Conservation (phyloP, 2,329 filamentous ascomycete species). For the Colletotrichum echinochloae region DNA sequence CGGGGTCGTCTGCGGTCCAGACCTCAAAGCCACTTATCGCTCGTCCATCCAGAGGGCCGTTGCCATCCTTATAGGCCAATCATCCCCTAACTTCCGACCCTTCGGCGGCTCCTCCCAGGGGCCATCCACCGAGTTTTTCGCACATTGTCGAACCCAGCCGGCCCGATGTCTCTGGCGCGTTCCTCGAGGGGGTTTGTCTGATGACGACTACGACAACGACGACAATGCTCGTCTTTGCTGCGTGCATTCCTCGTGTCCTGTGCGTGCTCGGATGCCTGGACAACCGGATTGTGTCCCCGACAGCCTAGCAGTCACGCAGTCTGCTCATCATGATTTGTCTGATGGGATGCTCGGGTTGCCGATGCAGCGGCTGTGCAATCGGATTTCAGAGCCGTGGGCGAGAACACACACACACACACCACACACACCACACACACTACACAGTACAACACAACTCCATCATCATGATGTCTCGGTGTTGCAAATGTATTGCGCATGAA, state of each 20-base stretch:
- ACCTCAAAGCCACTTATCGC: conserved; percentile 27
- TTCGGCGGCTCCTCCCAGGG: not conserved
- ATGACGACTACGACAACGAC: conserved; percentile 14
- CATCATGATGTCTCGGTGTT: not conserved
- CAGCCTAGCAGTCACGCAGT: not conserved
- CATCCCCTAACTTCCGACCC: conserved; percentile 3
- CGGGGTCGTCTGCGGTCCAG: conserved; percentile 17
- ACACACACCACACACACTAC: not conserved
- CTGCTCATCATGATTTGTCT: not conserved
- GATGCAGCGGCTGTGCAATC: conserved; percentile 8
- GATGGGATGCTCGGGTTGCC: not conserved
- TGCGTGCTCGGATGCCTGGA: not conserved
- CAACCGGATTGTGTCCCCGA: not conserved
- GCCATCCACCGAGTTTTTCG: conserved; percentile 8
- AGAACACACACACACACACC: too few relatives aligned
- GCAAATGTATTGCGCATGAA: not conserved
- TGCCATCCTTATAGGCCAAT: conserved; percentile 17
- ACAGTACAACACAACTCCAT: conserved; percentile 1
- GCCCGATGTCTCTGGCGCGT: conserved; percentile 10
- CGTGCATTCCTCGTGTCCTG: not conserved
- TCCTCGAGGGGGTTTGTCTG: not conserved
- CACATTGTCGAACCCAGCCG: conserved; percentile 7
- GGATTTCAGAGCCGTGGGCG: not conserved
- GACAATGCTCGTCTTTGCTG: not conserved
- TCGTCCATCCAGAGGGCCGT: conserved; percentile 4